Conservation (phyloP, 495 filamentous ascomycete genomes). For the Daldinia decipiens region DNA sequence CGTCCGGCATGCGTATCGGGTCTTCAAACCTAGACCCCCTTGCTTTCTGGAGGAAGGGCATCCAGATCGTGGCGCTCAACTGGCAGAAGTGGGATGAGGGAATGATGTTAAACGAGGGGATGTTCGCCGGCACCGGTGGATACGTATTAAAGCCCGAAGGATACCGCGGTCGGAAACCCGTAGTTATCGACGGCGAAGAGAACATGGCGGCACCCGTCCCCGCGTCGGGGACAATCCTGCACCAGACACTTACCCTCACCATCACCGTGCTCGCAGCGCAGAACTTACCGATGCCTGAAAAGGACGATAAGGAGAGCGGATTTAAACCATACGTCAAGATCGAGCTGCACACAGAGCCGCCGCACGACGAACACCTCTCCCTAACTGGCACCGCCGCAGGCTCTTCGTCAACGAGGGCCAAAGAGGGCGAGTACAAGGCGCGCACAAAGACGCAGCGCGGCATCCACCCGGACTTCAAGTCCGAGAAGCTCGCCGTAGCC, state of each 20-base stretch:
- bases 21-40: slow-evolving; percentile 88
- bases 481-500: slow-evolving; percentile 69
- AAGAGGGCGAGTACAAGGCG: slow-evolving; percentile 74
- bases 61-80: slow-evolving; percentile 92
- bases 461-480: slow-evolving; percentile 74
- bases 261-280: slow-evolving; percentile 68
- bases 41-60: slow-evolving; percentile 86
- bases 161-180: slow-evolving; percentile 48
- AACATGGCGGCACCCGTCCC: slow-evolving; percentile 23
- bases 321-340: slow-evolving; percentile 85
- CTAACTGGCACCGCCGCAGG: slow-evolving; percentile 17
- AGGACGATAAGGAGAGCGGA: slow-evolving; percentile 63
- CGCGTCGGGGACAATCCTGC: slow-evolving; percentile 50
- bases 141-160: slow-evolving; percentile 85
- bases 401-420: slow-evolving; percentile 48
- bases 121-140: slow-evolving; percentile 84
- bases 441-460: slow-evolving; percentile 70
- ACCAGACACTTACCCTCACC: slow-evolving; percentile 62
- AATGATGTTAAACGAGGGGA: slow-evolving; percentile 95
- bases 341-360: slow-evolving; percentile 80
- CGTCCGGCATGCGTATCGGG: slow-evolving; percentile 79
- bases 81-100: slow-evolving; percentile 93
- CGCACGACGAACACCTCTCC: slow-evolving; percentile 53
- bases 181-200: slow-evolving; percentile 7
- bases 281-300: slow-evolving; percentile 63